Evolutionary conservation across 305 asterid species (phyloP).

Genomic region (Solanum hybrid): DNA sequence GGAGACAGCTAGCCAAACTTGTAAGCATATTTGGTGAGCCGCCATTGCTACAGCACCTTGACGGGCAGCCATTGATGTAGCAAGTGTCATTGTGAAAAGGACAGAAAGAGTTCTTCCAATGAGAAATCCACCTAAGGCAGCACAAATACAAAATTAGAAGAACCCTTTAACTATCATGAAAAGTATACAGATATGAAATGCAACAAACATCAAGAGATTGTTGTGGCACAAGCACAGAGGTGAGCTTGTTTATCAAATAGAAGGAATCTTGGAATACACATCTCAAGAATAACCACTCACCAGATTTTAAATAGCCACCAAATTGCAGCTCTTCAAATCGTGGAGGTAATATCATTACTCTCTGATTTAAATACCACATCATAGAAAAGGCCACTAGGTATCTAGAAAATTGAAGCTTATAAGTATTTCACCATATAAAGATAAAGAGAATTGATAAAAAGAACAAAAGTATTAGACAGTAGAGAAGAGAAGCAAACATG

Average conservation of each 20-base stretch:
- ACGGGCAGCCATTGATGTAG: constrained; percentile 96
- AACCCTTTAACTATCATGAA: background rate
- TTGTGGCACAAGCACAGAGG: background rate
- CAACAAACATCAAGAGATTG: background rate
- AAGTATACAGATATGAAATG: background rate
- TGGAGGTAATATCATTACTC: constrained; percentile 65
- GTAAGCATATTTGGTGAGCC: constrained; percentile 88
- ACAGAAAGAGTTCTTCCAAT: constrained; percentile 91
- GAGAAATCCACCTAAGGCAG: constrained; percentile 67
- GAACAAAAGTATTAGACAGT: background rate
- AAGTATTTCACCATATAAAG: background rate
- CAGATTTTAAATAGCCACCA: constrained; percentile 77
- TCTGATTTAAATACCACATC: constrained; percentile 66
- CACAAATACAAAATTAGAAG: background rate
- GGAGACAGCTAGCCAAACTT: constrained; percentile 94
- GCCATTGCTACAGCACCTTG: constrained; percentile 95
- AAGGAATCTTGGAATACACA: background rate
- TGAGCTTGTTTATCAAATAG: background rate
- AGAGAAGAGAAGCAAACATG: too few species aligned
- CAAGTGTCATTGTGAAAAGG: constrained; percentile 75
- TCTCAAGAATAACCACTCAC: constrained; percentile 26
- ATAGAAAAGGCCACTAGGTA: constrained; percentile 60
- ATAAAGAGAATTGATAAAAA: background rate
- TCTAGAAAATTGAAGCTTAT: constrained; percentile 29
- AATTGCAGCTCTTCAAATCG: constrained; percentile 65